These are phyloP conservation scores for Cyclotella atomus DNA, from an alignment of 108 stramenopile genomes.

Conservation along the genomic window DNA sequence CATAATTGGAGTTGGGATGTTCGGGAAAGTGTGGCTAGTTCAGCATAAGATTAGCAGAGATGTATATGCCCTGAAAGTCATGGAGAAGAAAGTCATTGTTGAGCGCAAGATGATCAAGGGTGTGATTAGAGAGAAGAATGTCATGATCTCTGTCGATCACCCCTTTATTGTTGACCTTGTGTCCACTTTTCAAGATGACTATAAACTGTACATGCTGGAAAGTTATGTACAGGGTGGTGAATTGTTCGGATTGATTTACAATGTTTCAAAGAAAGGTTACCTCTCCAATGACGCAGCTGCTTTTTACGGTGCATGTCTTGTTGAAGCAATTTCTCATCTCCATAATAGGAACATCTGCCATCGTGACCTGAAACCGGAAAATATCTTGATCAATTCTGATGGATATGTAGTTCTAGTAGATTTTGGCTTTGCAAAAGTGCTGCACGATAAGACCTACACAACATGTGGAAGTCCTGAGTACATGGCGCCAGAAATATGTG, in stretches of 20 bases:
- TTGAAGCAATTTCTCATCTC: conserved; percentile 51
- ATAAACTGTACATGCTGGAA: conserved; percentile 82
- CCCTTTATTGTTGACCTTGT: conserved; percentile 81
- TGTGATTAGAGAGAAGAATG: conserved; percentile 43
- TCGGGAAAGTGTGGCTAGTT: conserved; percentile 84
- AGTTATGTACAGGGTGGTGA: conserved; percentile 75
- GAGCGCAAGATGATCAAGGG: conserved; percentile 33
- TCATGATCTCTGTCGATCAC: conserved; percentile 75
- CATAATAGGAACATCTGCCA: conserved; percentile 66
- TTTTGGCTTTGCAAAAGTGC: conserved; percentile 88
- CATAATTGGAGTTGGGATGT: conserved; percentile 85
- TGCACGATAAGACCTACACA: conserved; percentile 77
- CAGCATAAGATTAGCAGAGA: conserved; percentile 11
- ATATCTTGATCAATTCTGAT: conserved; percentile 62
- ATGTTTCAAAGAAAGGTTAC: conserved; percentile 58
- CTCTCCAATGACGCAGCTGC: conserved; percentile 60
- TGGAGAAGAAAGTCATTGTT: conserved; percentile 56
- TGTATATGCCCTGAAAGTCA: conserved; percentile 66
- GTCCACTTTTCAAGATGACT: conserved; percentile 46
- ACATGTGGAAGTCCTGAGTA: conserved; percentile 86
- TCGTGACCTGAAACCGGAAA: conserved; percentile 65
- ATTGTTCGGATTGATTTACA: conserved; percentile 61
- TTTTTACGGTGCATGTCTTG: conserved; percentile 67
- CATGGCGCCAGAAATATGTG: conserved; percentile 83
- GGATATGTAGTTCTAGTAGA: conserved; percentile 82